These are phyloP conservation scores for Termitomyces sp. DNA, from an alignment of 768 basidiomycete genomes.

Conservation along the genomic window DNA sequence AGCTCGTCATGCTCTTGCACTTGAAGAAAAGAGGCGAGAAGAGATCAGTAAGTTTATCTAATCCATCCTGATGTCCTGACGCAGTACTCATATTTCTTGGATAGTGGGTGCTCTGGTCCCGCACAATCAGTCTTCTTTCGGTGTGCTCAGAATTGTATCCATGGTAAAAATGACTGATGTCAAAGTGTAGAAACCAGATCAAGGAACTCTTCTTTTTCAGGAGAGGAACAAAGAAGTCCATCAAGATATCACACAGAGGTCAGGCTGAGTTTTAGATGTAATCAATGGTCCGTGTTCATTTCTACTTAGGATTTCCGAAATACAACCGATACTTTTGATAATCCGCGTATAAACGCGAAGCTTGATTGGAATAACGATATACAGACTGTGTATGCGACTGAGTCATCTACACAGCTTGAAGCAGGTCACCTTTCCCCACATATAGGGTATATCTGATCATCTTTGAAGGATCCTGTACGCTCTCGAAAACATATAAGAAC, in stretches of 20 bases:
- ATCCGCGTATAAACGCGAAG: constrained; percentile 34
- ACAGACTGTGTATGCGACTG: constrained; percentile 36
- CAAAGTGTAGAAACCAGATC: constrained; percentile 33
- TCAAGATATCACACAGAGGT: constrained; percentile 41
- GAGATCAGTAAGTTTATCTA: constrained; percentile 41
- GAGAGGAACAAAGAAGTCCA: constrained; percentile 40
- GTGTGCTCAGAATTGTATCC: constrained; percentile 16
- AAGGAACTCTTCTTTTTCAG: constrained; percentile 47
- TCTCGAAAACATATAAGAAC: constrained; percentile 55
- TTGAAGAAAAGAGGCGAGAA: constrained; percentile 67
- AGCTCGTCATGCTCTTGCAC: constrained; percentile 55
- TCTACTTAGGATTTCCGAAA: constrained; percentile 29
- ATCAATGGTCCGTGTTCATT: not conserved
- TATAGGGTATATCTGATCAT: constrained; percentile 1
- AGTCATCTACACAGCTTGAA: constrained; percentile 38
- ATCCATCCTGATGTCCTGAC: constrained; percentile 6
- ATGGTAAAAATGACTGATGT: constrained; percentile 14
- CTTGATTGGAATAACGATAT: constrained; percentile 42
- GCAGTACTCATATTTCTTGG: constrained; percentile 13
- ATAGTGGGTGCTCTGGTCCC: constrained; percentile 42
- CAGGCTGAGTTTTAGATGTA: constrained; percentile 3
- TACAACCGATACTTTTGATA: constrained; percentile 34
- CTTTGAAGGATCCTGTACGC: constrained; percentile 31
- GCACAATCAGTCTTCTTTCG: constrained; percentile 35
- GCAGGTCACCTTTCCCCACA: constrained; percentile 20